Conservation (phyloP, 768 basidiomycete genomes). For the Trametes cingulata region DNA sequence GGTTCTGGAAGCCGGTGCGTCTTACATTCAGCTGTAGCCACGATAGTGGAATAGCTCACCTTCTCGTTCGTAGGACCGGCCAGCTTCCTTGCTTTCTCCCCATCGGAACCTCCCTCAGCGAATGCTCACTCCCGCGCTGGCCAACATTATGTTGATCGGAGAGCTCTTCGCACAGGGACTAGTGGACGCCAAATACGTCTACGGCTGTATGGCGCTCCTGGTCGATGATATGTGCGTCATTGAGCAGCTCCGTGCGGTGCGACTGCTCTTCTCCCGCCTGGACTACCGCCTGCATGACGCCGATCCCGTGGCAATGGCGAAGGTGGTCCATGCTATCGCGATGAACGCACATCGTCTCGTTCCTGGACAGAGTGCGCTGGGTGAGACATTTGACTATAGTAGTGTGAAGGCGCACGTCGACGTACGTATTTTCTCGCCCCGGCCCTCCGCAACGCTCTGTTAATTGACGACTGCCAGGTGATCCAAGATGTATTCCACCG, state of each 20-base stretch:
- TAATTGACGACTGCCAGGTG: background rate
- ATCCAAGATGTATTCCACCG: background rate
- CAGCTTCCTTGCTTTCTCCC: background rate
- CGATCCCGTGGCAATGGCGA: background rate
- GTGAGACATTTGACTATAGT: background rate
- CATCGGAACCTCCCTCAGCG: background rate
- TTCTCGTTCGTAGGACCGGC: background rate
- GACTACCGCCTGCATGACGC: background rate
- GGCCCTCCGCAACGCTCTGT: no score
- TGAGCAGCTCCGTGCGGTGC: conserved; percentile 21
- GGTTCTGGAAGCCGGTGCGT: conserved; percentile 19
- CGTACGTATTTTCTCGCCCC: background rate
- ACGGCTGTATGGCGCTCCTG: conserved; percentile 10
- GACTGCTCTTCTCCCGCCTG: conserved; percentile 11
- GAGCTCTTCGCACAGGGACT: conserved; percentile 10
- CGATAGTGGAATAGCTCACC: background rate
- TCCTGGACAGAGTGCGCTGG: conserved; percentile 6
- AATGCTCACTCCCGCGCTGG: background rate
- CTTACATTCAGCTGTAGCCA: background rate
- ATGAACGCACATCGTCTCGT: background rate
- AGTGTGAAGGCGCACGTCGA: conserved; percentile 1
- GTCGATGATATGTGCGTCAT: conserved; percentile 9
- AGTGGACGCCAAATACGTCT: background rate
- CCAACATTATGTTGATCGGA: conserved; percentile 6
- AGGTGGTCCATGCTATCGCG: background rate